These are phyloP conservation scores for Fusarium anguioides DNA, from an alignment of 2,329 filamentous ascomycete species.

Conservation along the genomic window DNA sequence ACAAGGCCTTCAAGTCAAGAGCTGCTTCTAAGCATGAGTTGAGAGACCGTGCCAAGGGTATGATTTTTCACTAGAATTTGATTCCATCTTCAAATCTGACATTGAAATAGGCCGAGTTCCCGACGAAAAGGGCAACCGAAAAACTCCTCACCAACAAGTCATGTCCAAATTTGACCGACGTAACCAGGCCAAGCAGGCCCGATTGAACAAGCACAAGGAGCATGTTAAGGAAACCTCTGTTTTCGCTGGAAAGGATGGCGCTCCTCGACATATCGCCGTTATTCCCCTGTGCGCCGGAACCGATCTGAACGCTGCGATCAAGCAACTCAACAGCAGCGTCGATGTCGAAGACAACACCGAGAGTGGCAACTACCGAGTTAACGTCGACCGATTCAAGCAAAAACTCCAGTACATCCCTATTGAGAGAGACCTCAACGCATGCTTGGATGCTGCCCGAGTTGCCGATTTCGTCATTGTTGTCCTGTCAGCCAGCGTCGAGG, in stretches of 20 bases:
- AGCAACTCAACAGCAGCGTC: conserved; percentile 78
- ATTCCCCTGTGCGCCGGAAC: conserved; percentile 83
- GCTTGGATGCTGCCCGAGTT: conserved; percentile 85
- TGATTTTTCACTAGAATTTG: conserved; percentile 6
- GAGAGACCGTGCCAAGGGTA: conserved; percentile 88
- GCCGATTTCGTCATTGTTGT: conserved; percentile 93
- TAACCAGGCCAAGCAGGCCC: conserved; percentile 93
- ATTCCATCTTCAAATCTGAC: neutral
- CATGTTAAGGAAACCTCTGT: conserved; percentile 82
- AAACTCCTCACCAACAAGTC: conserved; percentile 93
- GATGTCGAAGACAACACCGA: conserved; percentile 77
- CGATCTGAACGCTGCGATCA: conserved; percentile 74
- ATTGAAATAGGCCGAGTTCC: conserved; percentile 75
- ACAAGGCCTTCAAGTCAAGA: conserved; percentile 93
- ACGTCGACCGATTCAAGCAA: conserved; percentile 93
- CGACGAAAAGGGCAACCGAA: conserved; percentile 78
- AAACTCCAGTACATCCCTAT: conserved; percentile 87
- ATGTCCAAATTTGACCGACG: conserved; percentile 97
- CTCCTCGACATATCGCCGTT: conserved; percentile 87
- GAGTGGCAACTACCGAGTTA: conserved; percentile 70
- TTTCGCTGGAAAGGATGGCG: conserved; percentile 87
- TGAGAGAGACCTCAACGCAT: conserved; percentile 77
- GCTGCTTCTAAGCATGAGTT: conserved; percentile 89
- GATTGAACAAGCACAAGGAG: conserved; percentile 84
- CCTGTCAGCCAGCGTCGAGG: conserved; percentile 83